Conservation (phyloP, 495 filamentous ascomycete genomes). For the Penicillium ucsense region DNA sequence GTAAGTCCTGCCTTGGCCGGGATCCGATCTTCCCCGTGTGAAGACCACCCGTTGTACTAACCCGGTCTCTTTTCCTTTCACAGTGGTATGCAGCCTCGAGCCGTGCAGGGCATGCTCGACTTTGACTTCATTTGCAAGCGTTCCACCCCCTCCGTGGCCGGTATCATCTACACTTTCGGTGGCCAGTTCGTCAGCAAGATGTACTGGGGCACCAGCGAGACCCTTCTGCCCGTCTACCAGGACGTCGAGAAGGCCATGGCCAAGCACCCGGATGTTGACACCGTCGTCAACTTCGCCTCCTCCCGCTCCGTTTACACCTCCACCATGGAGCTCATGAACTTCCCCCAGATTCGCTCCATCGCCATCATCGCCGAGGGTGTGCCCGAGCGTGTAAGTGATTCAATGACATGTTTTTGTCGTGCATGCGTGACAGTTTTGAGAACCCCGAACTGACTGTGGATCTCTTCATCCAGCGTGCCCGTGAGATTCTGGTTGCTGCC, state of each 20-base stretch:
- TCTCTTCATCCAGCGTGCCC: conserved; percentile 56
- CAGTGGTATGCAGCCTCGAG: conserved; percentile 89
- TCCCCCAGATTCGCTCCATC: conserved; percentile 92
- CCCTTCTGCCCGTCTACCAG: conserved; percentile 96
- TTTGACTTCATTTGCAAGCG: conserved; percentile 99
- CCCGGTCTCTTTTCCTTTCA: no score
- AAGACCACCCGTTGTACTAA: neutral
- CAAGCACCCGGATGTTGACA: conserved; percentile 96
- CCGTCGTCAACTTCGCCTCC: conserved; percentile 97
- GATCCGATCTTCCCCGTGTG: no score
- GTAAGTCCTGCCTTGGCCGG: conserved; percentile 33
- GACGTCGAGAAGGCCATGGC: conserved; percentile 84
- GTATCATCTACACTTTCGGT: conserved; percentile 99
- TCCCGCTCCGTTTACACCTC: conserved; percentile 96
- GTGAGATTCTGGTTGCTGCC: conserved; percentile 91
- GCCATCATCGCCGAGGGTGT: conserved; percentile 99
- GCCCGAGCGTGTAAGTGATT: conserved; percentile 76
- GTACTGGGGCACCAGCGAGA: conserved; percentile 99
- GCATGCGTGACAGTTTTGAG: neutral
- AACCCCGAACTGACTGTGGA: conserved; percentile 10
- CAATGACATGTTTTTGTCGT: neutral
- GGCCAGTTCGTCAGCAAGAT: conserved; percentile 99
- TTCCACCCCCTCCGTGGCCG: conserved; percentile 87
- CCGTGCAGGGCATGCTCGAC: conserved; percentile 99
- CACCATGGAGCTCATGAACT: conserved; percentile 97